phyloP scores from a whole-genome alignment of 129 eudicot genomes.

The Sambucus nigra region DNA sequence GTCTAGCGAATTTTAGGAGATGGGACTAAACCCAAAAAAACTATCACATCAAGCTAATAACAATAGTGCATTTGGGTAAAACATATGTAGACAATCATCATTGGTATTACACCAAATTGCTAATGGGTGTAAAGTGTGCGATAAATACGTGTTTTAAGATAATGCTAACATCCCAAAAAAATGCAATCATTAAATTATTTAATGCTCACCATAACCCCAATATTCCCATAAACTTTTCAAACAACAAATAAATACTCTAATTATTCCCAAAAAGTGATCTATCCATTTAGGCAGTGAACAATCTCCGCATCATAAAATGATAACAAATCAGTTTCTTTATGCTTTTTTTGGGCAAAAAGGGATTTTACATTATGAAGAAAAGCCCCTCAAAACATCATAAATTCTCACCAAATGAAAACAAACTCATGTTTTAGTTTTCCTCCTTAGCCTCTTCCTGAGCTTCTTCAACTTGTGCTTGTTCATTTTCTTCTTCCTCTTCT shows the following conservation, averaged over 20 bases:
- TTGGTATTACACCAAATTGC: too few relatives aligned
- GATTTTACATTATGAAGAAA: not conserved
- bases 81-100: too few relatives aligned
- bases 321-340: conserved; percentile 3
- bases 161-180: not conserved
- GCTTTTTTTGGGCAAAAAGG: not conserved
- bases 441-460: conserved; percentile 71
- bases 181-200: not conserved
- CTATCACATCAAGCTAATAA: too few relatives aligned
- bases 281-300: not conserved
- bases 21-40: too few relatives aligned
- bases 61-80: too few relatives aligned
- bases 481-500: conserved; percentile 92
- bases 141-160: too few relatives aligned
- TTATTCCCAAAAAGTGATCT: conserved; percentile 3
- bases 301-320: not conserved
- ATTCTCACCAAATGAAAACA: conserved; percentile 23
- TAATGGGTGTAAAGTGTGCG: too few relatives aligned
- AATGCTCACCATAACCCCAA: not conserved
- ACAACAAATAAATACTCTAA: not conserved
- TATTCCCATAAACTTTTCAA: not conserved
- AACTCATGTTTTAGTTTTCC: conserved; percentile 36
- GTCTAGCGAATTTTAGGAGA: too few relatives aligned
- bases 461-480: conserved; percentile 83
- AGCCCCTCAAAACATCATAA: not conserved